These are phyloP conservation scores for Alloteropsis semialata DNA, from an alignment of 176 grass and related monocot species.

Conservation along the genomic window DNA sequence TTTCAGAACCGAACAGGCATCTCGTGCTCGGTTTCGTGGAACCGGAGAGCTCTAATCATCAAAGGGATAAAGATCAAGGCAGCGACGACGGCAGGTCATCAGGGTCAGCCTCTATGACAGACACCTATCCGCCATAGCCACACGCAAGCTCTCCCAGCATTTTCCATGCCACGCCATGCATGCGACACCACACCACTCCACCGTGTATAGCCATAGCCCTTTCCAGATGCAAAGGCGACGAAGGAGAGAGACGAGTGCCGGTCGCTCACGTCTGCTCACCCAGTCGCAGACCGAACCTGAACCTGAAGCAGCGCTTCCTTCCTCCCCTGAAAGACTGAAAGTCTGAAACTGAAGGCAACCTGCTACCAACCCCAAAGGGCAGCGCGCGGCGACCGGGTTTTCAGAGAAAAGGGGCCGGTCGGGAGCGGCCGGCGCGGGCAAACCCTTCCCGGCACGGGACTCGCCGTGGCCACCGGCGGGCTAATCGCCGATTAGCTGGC, in stretches of 20 bases:
- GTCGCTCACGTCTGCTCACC: constrained; percentile 20
- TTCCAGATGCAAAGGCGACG: background rate
- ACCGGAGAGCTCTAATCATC: background rate
- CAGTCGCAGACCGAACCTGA: too few relatives aligned
- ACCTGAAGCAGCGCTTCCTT: too few relatives aligned
- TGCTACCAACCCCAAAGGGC: background rate
- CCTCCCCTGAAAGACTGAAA: too few relatives aligned
- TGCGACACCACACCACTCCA: background rate
- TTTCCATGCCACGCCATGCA: background rate
- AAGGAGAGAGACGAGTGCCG: background rate
- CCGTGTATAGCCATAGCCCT: background rate
- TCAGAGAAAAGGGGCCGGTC: constrained; percentile 1
- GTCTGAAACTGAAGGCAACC: constrained; percentile 11
- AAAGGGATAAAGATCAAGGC: background rate
- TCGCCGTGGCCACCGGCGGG: background rate
- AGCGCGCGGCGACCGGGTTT: background rate
- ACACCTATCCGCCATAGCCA: background rate
- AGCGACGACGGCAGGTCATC: background rate
- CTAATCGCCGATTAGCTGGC: background rate
- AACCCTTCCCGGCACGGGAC: constrained; percentile 23
- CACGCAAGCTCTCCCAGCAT: background rate
- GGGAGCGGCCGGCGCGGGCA: background rate
- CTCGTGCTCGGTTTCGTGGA: background rate
- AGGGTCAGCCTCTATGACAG: background rate
- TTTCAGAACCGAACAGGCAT: background rate